Conservation (phyloP, 495 filamentous ascomycete genomes). For the Aspergillus homomorphus region DNA sequence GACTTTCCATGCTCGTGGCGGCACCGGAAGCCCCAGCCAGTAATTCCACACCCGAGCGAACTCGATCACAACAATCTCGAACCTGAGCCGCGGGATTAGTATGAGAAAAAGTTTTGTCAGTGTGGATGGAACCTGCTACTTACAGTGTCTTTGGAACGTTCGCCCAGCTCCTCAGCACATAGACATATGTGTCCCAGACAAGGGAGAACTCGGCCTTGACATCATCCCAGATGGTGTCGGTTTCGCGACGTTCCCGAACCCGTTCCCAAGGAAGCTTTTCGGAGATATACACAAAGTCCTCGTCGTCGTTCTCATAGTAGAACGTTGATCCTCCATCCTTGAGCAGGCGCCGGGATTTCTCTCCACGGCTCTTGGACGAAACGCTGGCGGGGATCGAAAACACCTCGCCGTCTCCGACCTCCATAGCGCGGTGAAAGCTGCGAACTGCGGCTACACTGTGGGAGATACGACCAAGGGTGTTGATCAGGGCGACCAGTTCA, state of each 20-base stretch:
- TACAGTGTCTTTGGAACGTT: constrained; percentile 66
- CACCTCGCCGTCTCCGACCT: constrained; percentile 35
- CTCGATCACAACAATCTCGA: constrained; percentile 59
- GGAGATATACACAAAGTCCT: constrained; percentile 35
- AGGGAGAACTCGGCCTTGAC: constrained; percentile 60
- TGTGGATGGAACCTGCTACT: constrained; percentile 36
- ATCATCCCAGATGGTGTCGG: constrained; percentile 51
- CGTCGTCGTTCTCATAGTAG: constrained; percentile 43
- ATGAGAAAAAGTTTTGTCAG: not conserved
- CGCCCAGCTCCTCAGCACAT: constrained; percentile 69
- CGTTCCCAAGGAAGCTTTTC: constrained; percentile 40
- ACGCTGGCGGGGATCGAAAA: constrained; percentile 33
- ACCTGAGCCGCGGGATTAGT: constrained; percentile 37
- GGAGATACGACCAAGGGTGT: constrained; percentile 84
- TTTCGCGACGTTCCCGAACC: constrained; percentile 19
- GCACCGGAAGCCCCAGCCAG: constrained; percentile 76
- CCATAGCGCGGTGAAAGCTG: constrained; percentile 63
- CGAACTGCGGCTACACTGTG: constrained; percentile 72
- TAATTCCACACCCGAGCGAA: constrained; percentile 63
- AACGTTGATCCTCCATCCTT: constrained; percentile 39
- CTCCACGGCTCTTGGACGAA: constrained; percentile 18
- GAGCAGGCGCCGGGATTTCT: constrained; percentile 22
- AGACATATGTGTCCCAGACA: constrained; percentile 58
- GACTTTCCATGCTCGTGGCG: constrained; percentile 64
- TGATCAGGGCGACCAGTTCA: constrained; percentile 89